A percentile compares a stretch with the other conserved stretches of the same genome.
Conservation (phyloP, 805 yeast species). For the Wickerhamiella spandovensis region DNA sequence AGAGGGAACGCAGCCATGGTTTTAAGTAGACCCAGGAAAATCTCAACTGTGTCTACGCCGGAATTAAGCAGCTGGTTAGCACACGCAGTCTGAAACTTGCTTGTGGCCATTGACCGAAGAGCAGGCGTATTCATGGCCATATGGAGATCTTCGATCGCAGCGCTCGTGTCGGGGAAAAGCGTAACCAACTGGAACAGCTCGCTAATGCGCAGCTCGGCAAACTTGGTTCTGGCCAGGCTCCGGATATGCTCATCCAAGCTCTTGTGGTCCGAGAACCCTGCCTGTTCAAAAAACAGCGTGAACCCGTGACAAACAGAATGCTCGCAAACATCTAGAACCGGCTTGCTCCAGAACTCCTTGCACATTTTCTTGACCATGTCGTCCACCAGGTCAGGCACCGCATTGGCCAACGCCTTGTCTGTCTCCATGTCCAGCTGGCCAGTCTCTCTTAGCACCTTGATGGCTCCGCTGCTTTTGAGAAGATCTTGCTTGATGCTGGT, state of each 20-base stretch:
- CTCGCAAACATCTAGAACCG: neutral
- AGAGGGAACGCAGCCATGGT: constrained; percentile 37
- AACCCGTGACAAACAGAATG: neutral
- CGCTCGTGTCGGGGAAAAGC: constrained; percentile 37
- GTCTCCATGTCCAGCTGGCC: neutral
- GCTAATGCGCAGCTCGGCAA: constrained; percentile 33
- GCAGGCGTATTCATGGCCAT: constrained; percentile 33
- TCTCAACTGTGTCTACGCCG: constrained; percentile 65
- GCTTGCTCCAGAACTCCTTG: neutral
- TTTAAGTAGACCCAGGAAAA: constrained; percentile 53
- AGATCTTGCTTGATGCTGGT: neutral
- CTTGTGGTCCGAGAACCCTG: neutral
- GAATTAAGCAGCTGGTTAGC: constrained; percentile 48
- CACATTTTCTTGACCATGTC: neutral
- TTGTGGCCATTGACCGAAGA: constrained; percentile 42
- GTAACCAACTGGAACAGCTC: constrained; percentile 50
- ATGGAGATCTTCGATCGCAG: constrained; percentile 46
- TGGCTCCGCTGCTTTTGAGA: neutral
- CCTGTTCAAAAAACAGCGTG: neutral
- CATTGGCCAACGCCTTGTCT: neutral
- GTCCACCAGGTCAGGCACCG: neutral
- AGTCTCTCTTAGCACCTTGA: neutral
- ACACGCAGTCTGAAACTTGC: constrained; percentile 35
- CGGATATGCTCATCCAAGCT: neutral
- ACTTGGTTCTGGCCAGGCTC: neutral